Percentiles rank a stretch among this genome's conserved stretches.
Conservation (phyloP, 75 land plant genomes). For the Ceratopteris richardii region DNA sequence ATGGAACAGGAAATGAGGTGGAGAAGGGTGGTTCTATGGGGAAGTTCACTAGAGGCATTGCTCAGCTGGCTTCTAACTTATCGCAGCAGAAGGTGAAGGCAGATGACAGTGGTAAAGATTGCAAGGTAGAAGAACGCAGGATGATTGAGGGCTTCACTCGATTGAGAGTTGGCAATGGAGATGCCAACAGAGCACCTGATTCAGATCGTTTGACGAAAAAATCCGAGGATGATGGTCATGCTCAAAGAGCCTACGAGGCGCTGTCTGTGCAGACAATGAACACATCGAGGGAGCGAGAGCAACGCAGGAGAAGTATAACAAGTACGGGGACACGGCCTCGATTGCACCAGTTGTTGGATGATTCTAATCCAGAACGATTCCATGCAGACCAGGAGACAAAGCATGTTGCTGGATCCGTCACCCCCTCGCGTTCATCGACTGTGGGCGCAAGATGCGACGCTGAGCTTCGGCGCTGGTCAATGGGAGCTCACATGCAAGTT, state of each 20-base stretch:
- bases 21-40: neutral
- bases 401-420: no score
- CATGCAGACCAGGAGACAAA: no score
- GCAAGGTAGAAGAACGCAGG: neutral
- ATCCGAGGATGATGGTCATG: neutral
- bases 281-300: neutral
- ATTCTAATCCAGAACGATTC: neutral
- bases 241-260: neutral
- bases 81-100: neutral
- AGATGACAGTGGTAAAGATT: constrained; percentile 21
- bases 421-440: no score
- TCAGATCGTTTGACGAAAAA: neutral
- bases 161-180: neutral
- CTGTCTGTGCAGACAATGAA: constrained; percentile 1
- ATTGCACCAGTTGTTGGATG: constrained; percentile 1
- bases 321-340: neutral
- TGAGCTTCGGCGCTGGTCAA: neutral
- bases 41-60: neutral
- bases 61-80: no score
- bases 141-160: neutral
- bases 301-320: neutral
- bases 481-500: no score
- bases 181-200: neutral
- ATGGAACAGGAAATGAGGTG: neutral
- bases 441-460: no score